Percentiles rank a stretch among this genome's conserved stretches.
Conservation (phyloP, 352 stramenopile species). For the Aphanomyces stellatus region DNA sequence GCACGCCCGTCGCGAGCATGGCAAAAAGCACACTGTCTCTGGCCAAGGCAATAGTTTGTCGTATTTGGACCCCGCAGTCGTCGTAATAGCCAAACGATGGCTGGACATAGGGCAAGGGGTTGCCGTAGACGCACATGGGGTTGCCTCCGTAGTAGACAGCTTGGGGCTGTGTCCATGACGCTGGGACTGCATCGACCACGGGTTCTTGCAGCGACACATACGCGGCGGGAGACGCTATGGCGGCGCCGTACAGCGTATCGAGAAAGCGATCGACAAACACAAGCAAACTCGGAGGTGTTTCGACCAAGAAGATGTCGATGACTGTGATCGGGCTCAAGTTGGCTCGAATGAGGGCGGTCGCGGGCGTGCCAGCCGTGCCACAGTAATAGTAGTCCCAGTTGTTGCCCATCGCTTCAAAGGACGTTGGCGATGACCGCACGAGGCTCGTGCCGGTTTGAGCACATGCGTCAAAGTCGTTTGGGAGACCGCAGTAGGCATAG, state of each 20-base stretch:
- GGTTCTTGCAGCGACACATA: too few relatives aligned
- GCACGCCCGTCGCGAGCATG: too few relatives aligned
- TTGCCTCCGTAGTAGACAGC: neutral
- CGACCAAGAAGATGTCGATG: neutral
- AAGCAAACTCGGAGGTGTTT: too few relatives aligned
- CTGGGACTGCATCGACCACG: neutral
- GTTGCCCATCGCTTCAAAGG: neutral
- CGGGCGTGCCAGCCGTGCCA: too few relatives aligned
- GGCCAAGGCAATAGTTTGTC: neutral
- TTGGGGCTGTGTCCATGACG: neutral
- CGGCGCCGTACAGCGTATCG: too few relatives aligned
- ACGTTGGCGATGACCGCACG: neutral
- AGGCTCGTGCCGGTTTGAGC: neutral
- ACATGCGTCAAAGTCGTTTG: neutral
- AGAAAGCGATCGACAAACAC: too few relatives aligned
- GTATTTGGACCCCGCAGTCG: neutral
- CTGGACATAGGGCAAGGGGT: neutral
- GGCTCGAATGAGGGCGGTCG: too few relatives aligned
- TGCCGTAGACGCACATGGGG: neutral
- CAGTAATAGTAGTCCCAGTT: neutral
- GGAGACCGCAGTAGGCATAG: neutral
- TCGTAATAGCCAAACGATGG: conserved; percentile 16
- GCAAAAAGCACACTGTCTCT: conserved; percentile 4
- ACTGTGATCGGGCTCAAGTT: neutral
- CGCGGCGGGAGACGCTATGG: too few relatives aligned